Conservation (phyloP, 441 rosid species). For the Aquilaria agallochum region DNA sequence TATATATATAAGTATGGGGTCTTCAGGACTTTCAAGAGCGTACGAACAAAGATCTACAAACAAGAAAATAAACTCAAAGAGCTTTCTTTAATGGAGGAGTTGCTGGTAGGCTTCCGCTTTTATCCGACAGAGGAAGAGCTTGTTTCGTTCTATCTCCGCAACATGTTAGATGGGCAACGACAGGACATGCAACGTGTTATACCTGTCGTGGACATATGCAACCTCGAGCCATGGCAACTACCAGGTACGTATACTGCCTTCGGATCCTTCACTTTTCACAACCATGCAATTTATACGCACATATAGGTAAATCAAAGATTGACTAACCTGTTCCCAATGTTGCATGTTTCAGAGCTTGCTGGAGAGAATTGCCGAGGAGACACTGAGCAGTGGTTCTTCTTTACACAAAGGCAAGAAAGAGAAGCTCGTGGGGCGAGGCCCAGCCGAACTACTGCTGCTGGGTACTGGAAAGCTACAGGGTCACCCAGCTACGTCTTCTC, state of each 20-base stretch:
- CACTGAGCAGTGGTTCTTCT: slow-evolving; percentile 88
- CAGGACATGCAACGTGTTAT: slow-evolving; percentile 44
- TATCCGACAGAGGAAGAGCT: slow-evolving; percentile 88
- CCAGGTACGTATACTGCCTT: slow-evolving; percentile 36
- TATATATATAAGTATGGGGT: neutral
- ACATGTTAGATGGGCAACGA: slow-evolving; percentile 51
- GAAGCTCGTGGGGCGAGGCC: slow-evolving; percentile 79
- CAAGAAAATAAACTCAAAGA: neutral
- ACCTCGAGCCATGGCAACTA: slow-evolving; percentile 60
- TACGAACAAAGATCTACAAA: neutral
- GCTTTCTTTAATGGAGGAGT: slow-evolving; percentile 27
- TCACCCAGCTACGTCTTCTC: slow-evolving; percentile 70
- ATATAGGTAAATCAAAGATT: neutral
- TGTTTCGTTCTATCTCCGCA: slow-evolving; percentile 59
- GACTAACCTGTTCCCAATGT: neutral
- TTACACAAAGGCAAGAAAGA: slow-evolving; percentile 60
- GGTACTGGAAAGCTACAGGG: slow-evolving; percentile 91
- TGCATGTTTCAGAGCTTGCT: slow-evolving; percentile 39
- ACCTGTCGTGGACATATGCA: slow-evolving; percentile 48
- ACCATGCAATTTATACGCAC: neutral
- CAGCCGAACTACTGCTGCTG: slow-evolving; percentile 51
- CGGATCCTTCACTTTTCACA: neutral
- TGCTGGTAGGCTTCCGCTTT: slow-evolving; percentile 56
- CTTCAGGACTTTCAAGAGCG: neutral
- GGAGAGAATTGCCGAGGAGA: slow-evolving; percentile 57